These are phyloP conservation scores for Curvularia sp. DNA, from an alignment of 2,329 filamentous ascomycete species.

Conservation along the genomic window DNA sequence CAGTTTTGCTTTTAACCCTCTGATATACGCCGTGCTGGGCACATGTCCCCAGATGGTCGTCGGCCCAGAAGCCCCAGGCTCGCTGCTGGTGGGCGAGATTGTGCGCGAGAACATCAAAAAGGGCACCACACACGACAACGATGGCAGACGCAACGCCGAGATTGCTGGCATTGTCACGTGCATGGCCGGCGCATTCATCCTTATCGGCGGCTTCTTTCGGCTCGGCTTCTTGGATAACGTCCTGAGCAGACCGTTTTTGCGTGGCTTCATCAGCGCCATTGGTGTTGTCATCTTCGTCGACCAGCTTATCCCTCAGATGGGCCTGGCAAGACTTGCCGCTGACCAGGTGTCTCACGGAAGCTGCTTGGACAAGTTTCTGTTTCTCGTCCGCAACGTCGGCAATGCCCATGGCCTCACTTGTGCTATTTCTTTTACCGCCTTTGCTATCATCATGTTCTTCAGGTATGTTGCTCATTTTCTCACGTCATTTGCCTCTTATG, in stretches of 20 bases:
- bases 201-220: slow-evolving; percentile 83
- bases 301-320: slow-evolving; percentile 89
- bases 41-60: slow-evolving; percentile 94
- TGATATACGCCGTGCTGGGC: slow-evolving; percentile 89
- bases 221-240: slow-evolving; percentile 95
- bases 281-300: slow-evolving; percentile 96
- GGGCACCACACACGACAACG: slow-evolving; percentile 68
- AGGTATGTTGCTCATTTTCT: slow-evolving; percentile 60
- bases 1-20: slow-evolving; percentile 88
- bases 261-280: slow-evolving; percentile 96
- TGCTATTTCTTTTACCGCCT: slow-evolving; percentile 77
- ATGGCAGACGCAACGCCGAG: slow-evolving; percentile 76
- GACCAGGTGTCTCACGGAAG: slow-evolving; percentile 81
- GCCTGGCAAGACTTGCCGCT: slow-evolving; percentile 71
- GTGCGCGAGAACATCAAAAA: slow-evolving; percentile 77
- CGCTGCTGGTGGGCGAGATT: slow-evolving; percentile 85
- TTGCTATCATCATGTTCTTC: slow-evolving; percentile 88
- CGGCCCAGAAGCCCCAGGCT: slow-evolving; percentile 92
- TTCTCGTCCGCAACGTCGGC: slow-evolving; percentile 72
- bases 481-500: background rate
- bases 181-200: slow-evolving; percentile 84
- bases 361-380: slow-evolving; percentile 82
- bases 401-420: slow-evolving; percentile 77
- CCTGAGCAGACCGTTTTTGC: slow-evolving; percentile 86
- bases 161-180: slow-evolving; percentile 89